phyloP scores from a whole-genome alignment of 257 asterid genomes.

The Parsonsia alboflavescens region DNA sequence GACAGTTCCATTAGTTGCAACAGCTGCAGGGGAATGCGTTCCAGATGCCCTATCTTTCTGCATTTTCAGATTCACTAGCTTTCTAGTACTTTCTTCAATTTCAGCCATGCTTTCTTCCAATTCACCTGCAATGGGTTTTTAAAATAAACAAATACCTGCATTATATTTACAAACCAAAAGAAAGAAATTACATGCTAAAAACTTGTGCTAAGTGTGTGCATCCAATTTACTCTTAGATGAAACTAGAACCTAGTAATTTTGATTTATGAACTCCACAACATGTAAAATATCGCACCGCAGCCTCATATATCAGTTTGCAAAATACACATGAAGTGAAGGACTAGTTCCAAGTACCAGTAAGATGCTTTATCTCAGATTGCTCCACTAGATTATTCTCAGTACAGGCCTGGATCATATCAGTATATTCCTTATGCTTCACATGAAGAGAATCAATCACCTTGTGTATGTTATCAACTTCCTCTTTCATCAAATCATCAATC shows the following conservation, averaged over 20 bases:
- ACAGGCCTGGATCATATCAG: constrained; percentile 63
- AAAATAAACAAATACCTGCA: no score
- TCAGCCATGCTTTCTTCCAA: constrained; percentile 86
- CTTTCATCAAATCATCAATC: constrained; percentile 68
- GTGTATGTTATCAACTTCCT: constrained; percentile 53
- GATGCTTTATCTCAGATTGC: constrained; percentile 64
- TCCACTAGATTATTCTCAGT: constrained; percentile 53
- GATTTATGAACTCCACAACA: background rate
- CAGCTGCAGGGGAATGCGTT: constrained; percentile 55
- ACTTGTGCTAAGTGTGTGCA: background rate
- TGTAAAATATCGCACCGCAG: background rate
- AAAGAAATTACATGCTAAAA: background rate
- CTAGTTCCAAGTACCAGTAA: constrained; percentile 49
- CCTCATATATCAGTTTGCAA: background rate
- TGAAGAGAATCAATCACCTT: constrained; percentile 60
- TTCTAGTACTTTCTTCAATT: constrained; percentile 94
- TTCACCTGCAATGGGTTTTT: constrained; percentile 44
- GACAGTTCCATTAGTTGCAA: constrained; percentile 57
- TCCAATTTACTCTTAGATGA: background rate
- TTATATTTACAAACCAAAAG: background rate
- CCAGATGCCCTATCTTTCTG: constrained; percentile 73
- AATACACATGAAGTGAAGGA: background rate
- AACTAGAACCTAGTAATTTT: background rate
- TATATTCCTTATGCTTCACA: constrained; percentile 61
- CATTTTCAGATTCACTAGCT: constrained; percentile 70